These are phyloP conservation scores for Citrus reticulata DNA, from an alignment of 345 rosid species.

Conservation along the genomic window DNA sequence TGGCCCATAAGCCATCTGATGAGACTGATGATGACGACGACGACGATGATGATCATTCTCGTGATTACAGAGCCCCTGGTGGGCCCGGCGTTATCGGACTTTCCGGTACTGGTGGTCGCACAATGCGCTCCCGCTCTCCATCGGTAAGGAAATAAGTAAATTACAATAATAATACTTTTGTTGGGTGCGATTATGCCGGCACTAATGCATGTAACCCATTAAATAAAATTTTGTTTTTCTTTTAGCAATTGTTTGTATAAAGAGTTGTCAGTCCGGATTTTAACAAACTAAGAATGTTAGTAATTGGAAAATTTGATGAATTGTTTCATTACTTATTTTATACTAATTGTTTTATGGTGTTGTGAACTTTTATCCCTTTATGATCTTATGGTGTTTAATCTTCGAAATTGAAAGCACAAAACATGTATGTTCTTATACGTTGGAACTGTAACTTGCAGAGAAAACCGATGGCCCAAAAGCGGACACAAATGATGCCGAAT, in stretches of 20 bases:
- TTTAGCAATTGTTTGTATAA: too few species aligned
- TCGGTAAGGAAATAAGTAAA: conserved; percentile 28
- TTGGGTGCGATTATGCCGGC: too few species aligned
- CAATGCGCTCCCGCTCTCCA: conserved; percentile 50
- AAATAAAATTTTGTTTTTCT: too few species aligned
- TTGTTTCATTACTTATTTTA: neutral
- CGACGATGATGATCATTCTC: conserved; percentile 40
- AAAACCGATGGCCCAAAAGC: conserved; percentile 31
- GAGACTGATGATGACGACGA: conserved; percentile 48
- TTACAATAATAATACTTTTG: neutral
- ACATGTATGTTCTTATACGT: neutral
- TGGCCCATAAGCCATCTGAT: conserved; percentile 50
- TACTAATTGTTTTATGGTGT: neutral
- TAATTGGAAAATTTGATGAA: too few species aligned
- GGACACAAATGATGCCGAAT: conserved; percentile 22
- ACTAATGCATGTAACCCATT: too few species aligned
- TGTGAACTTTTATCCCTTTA: neutral
- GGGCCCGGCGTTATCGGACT: conserved; percentile 53
- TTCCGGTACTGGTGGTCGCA: conserved; percentile 41
- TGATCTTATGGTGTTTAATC: neutral
- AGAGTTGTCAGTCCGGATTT: too few species aligned
- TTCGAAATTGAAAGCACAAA: neutral
- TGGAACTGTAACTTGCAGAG: conserved; percentile 31
- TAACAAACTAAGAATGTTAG: too few species aligned
- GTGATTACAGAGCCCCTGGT: conserved; percentile 22